phyloP scores from a whole-genome alignment of 2,329 filamentous ascomycete species.

The Stemphylium beticola region DNA sequence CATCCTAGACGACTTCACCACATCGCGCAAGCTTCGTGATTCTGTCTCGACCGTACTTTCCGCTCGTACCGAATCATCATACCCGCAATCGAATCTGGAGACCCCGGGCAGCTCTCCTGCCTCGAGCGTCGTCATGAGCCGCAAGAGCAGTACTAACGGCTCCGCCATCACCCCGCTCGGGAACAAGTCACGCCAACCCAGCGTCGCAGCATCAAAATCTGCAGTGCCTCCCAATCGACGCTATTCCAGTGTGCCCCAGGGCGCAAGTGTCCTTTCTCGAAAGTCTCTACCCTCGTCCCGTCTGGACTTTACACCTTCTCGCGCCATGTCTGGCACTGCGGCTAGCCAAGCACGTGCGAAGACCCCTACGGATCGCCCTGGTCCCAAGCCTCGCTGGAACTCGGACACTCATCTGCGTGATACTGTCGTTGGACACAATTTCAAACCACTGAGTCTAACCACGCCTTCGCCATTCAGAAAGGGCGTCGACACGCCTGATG shows the following conservation, averaged over 20 bases:
- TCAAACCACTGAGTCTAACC: constrained; percentile 45
- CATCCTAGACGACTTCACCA: constrained; percentile 70
- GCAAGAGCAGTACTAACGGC: constrained; percentile 57
- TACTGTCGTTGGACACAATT: constrained; percentile 48
- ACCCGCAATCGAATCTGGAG: constrained; percentile 69
- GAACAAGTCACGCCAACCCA: constrained; percentile 56
- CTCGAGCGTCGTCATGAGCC: constrained; percentile 66
- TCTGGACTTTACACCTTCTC: constrained; percentile 32
- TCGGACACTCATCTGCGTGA: constrained; percentile 47
- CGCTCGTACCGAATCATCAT: constrained; percentile 70
- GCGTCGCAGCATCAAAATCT: constrained; percentile 52
- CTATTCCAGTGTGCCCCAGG: constrained; percentile 56
- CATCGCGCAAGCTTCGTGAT: constrained; percentile 80
- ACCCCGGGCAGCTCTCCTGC: constrained; percentile 68
- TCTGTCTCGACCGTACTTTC: constrained; percentile 93
- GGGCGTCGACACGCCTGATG: constrained; percentile 16
- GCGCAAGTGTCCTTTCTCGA: constrained; percentile 25
- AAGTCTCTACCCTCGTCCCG: constrained; percentile 27
- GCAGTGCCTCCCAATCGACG: constrained; percentile 53
- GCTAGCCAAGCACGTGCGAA: constrained; percentile 30
- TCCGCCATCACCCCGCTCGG: constrained; percentile 53
- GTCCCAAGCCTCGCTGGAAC: constrained; percentile 49
- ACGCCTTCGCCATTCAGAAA: constrained; percentile 45
- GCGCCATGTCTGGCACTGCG: constrained; percentile 33
- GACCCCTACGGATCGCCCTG: constrained; percentile 37